Percentiles rank a stretch among this genome's conserved stretches.
phyloP scores from a whole-genome alignment of 306 rosid species.

The Glycine latifolia region DNA sequence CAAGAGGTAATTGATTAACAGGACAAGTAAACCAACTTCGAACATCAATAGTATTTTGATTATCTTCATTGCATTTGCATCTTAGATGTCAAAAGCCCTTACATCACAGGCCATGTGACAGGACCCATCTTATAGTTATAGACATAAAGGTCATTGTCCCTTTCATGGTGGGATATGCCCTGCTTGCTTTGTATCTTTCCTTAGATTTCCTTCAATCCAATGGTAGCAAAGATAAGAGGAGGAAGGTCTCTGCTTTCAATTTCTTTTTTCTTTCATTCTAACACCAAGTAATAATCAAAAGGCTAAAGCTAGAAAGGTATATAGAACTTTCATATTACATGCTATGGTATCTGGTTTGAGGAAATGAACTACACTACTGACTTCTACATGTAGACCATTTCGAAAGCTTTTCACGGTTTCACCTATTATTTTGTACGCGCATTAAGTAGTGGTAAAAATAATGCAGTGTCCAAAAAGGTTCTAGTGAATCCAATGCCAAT shows the following conservation, averaged over 20 bases:
- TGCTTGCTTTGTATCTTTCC: constrained; percentile 39
- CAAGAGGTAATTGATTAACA: constrained; percentile 16
- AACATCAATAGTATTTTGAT: constrained; percentile 24
- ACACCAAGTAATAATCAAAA: not conserved
- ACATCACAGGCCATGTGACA: constrained; percentile 47
- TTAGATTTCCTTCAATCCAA: not conserved
- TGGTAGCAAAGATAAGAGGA: not conserved
- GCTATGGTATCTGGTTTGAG: not conserved
- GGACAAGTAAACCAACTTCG: constrained; percentile 32
- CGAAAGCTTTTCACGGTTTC: not conserved
- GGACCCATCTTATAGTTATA: constrained; percentile 45
- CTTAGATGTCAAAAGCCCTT: constrained; percentile 45
- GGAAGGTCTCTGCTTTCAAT: not conserved
- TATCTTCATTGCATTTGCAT: constrained; percentile 1
- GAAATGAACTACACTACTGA: not conserved
- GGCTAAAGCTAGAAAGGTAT: not conserved
- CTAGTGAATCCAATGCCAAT: not conserved
- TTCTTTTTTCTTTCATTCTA: not conserved
- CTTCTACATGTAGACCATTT: not conserved
- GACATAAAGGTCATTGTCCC: constrained; percentile 46
- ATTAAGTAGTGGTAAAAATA: not conserved
- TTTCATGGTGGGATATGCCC: constrained; percentile 28
- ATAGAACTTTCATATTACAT: not conserved
- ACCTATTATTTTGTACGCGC: not conserved
- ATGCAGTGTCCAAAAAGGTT: not conserved